A percentile compares a stretch with the other conserved stretches of the same genome.
Conservation (phyloP, 2,329 filamentous ascomycete genomes). For the Hypoxylon sp. region DNA sequence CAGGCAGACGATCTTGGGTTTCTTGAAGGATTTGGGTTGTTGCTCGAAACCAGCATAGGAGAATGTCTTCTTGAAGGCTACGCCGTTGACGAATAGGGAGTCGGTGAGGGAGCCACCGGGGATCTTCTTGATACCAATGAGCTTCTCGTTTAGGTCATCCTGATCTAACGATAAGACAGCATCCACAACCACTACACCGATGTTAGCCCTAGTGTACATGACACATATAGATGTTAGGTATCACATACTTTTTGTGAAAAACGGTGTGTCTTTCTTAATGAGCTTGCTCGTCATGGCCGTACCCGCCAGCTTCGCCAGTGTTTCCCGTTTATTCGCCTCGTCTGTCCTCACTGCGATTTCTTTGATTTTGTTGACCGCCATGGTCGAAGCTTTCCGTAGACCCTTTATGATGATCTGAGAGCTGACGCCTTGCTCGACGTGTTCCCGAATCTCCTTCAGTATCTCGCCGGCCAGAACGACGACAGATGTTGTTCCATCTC, state of each 20-base stretch:
- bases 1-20: constrained; percentile 96
- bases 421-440: constrained; percentile 96
- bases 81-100: constrained; percentile 96
- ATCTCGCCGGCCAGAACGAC: constrained; percentile 98
- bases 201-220: constrained; percentile 43
- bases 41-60: constrained; percentile 99
- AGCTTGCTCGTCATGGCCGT: constrained; percentile 99
- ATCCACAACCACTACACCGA: constrained; percentile 88
- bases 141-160: constrained; percentile 95
- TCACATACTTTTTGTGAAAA: constrained; percentile 93
- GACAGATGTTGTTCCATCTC: constrained; percentile 97
- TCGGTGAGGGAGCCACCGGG: constrained; percentile 96
- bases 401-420: constrained; percentile 98
- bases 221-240: not conserved
- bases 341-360: constrained; percentile 92
- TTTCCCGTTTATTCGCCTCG: constrained; percentile 88
- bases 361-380: constrained; percentile 99
- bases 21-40: constrained; percentile 94
- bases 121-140: constrained; percentile 99
- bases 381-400: constrained; percentile 84
- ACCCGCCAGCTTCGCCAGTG: constrained; percentile 87
- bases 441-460: constrained; percentile 94
- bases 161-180: constrained; percentile 96
- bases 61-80: constrained; percentile 99
- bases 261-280: constrained; percentile 95